Base-by-base conservation (phyloP, 208 protist genomes). In the Histomonas meleagridis region DNA sequence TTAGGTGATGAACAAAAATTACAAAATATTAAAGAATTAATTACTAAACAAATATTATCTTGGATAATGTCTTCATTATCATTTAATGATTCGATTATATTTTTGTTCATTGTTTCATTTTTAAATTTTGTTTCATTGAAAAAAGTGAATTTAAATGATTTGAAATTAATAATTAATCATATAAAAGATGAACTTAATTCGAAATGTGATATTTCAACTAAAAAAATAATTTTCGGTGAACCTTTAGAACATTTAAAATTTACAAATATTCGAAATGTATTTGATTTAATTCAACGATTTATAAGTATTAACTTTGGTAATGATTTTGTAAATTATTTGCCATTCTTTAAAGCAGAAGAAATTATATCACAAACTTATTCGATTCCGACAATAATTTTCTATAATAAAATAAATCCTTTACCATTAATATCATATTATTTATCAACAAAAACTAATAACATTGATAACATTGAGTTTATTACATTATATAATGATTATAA, bases 261-360 rank as follows among this genome's bases (percentile, higher is more conserved):
- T 46, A 86, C 76, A 12, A 86, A 86, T 55, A 48, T 86, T 55
- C 32, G 14, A 86, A 86, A 86, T 86, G 76, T 86, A 26, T 86
- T 86, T 46, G 32, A 32, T 86, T 86, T 86, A 18, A 43, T 86
- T 7, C 43, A 86, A 51, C 18, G 40, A n/a, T 86, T 43, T 26
- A 48, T 86, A 38, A 18, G 18, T n/a, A 46, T 55, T 51, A n/a
- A 57, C 1, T 86, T 86, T 46, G 40, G 40, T 55, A 48, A 86
- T 55, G 43, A 86, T 55, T 86, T 55, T n/a, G 43, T 26, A 51
- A 51, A 86, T 55, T 35, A 26, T 14, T 55, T 65, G 16, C 60
- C 76, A 55, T 18, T 51, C 46, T 86, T 86, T 46, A 40, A 86
- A 49, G 43, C 55, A n/a, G 76, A 86, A 9, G 32, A 43, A 0